Evolutionary conservation across 2,329 filamentous ascomycete genomes (phyloP), one percentile per base, ranked within the genome.

Genomic region (Talaromyces pinophilus): DNA sequence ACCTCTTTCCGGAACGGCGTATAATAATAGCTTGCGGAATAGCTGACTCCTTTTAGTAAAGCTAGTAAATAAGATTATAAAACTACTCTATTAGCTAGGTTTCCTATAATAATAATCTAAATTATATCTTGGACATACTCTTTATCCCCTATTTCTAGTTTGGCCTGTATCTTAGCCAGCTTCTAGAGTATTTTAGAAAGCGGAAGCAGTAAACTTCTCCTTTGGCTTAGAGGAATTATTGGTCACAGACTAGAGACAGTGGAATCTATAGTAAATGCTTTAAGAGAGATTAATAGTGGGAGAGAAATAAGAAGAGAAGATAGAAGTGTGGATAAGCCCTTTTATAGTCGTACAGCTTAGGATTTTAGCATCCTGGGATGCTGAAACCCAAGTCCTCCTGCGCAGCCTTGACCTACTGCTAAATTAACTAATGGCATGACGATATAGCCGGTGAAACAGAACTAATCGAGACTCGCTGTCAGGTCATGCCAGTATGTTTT

Each of bases 331-430:
- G 50, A 33, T n/a, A 8, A 8, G 30, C 28, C 50, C 3, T 13
- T 33, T 55, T 55, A 55, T 55, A 55, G 52, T 28, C 30, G 17
- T 35, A 44, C 57, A 44, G 35, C 35, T 5, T 35, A n/a, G 35
- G 57, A 60, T 60, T 60, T 60, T 35, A 60, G 35, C 57, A 60
- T 60, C 35, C 57, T 30, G 11, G 38, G 57, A 60, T 60, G 57
- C 57, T 11, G 57, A 60, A 60, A 60, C 25, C 57, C 22, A 44
- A 60, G 35, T 44, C 33, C 57, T 22, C 33, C 55, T 60, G 35
- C 30, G 35, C n/a, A 60, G 57, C 57, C 57, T 28, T 19, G 11
- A 44, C 38, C 35, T 5, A 17, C 35, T 5, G 5, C 17, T 1
- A 5, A 35, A 5, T 35, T 2, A 35, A 44, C 57, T 44, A 28